Percentiles rank a stretch among this genome's conserved stretches.
Evolutionary conservation across 2,329 filamentous ascomycete genomes (phyloP).

Genomic region (Chaetomium olivaceum): DNA sequence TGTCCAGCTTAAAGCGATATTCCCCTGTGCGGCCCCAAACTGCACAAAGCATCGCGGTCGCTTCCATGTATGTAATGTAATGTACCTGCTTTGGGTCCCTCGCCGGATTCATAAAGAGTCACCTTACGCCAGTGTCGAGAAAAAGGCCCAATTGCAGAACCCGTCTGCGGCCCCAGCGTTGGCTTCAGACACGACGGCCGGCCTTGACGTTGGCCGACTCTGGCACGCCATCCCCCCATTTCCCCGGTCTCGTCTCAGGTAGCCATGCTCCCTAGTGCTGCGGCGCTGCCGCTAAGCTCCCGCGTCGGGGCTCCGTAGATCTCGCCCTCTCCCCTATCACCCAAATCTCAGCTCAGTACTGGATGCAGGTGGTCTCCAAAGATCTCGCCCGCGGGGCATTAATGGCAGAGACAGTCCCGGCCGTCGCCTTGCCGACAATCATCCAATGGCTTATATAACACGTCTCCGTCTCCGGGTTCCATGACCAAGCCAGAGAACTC

Average conservation of each 20-base stretch:
- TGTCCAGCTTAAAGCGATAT: neutral
- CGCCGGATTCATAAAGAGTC: neutral
- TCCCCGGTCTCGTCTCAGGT: neutral
- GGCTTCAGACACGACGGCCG: neutral
- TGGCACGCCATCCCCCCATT: neutral
- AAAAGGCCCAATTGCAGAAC: neutral
- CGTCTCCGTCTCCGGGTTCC: slow-evolving; percentile 23
- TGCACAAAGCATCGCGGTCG: neutral
- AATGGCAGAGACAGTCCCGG: slow-evolving; percentile 26
- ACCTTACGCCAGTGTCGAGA: neutral
- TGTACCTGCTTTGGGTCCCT: neutral
- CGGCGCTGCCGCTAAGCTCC: neutral
- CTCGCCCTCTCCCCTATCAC: neutral
- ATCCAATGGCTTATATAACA: slow-evolving; percentile 34
- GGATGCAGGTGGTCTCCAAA: slow-evolving; percentile 22
- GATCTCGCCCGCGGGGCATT: slow-evolving; percentile 23
- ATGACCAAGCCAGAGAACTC: slow-evolving; percentile 33
- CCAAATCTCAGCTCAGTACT: neutral
- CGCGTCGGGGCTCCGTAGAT: neutral
- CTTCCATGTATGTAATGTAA: too few species aligned
- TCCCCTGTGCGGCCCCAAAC: neutral
- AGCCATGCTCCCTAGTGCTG: neutral
- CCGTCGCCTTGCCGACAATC: slow-evolving; percentile 27
- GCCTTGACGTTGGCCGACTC: neutral
- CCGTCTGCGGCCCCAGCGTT: neutral